A percentile compares a stretch with the other conserved stretches of the same genome.
phyloP scores from a whole-genome alignment of 73 alveolate species.

The Tetrahymena thermophila region DNA sequence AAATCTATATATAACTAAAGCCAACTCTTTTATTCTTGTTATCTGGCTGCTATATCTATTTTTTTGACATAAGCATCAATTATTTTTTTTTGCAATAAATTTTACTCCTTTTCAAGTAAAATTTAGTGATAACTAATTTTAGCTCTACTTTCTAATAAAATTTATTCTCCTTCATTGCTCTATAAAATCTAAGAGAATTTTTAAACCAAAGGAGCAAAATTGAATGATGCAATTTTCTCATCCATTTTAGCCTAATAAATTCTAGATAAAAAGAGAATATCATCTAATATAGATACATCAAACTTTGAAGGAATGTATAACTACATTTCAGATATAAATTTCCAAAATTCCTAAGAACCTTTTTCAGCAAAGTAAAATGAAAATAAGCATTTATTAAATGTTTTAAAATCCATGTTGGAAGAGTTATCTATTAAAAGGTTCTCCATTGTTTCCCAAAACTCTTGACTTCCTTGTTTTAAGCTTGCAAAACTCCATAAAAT shows the following conservation, averaged over 20 bases:
- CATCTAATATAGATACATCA: neutral
- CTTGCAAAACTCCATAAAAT: neutral
- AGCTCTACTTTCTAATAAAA: neutral
- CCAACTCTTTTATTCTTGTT: neutral
- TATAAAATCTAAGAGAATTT: neutral
- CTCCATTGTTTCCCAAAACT: neutral
- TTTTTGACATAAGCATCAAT: neutral
- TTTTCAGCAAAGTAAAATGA: neutral
- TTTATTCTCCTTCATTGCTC: neutral
- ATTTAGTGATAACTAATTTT: neutral
- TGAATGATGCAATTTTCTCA: neutral
- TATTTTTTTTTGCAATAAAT: neutral
- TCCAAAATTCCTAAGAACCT: neutral
- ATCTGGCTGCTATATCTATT: neutral
- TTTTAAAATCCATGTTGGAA: neutral
- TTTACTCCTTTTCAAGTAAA: neutral
- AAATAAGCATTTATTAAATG: neutral
- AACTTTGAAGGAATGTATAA: neutral
- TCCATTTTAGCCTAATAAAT: neutral
- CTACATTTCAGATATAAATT: neutral
- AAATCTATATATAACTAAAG: neutral
- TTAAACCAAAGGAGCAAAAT: neutral
- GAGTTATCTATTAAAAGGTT: neutral
- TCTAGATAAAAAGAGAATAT: neutral
- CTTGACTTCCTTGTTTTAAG: neutral